Percentiles rank a stretch among this genome's conserved stretches.
phyloP scores from a whole-genome alignment of 306 rosid genomes.

The Begonia peltatifolia region DNA sequence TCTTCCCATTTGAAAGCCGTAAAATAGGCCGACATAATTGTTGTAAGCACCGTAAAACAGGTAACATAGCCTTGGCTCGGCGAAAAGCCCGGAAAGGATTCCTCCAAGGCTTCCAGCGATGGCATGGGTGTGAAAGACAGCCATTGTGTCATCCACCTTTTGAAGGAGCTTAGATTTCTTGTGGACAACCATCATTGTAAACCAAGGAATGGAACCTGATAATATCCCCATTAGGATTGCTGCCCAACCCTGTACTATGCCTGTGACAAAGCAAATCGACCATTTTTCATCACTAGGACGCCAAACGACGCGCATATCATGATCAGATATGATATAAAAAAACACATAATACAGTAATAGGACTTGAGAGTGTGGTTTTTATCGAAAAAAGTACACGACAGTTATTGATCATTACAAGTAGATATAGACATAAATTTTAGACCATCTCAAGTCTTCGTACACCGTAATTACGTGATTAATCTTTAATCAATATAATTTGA shows the following conservation, averaged over 20 bases:
- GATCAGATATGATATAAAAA: not conserved
- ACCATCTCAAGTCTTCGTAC: too few relatives aligned
- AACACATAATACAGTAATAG: too few relatives aligned
- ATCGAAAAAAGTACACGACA: too few relatives aligned
- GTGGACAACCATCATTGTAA: conserved; percentile 34
- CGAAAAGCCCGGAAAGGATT: conserved; percentile 21
- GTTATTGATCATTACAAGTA: too few relatives aligned
- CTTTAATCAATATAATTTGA: too few relatives aligned
- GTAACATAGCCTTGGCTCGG: conserved; percentile 17
- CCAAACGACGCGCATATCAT: not conserved
- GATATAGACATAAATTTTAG: too few relatives aligned
- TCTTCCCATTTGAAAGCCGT: conserved; percentile 10
- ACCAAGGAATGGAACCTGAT: conserved; percentile 35
- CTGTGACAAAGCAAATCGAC: conserved; percentile 1
- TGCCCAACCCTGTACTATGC: conserved; percentile 40
- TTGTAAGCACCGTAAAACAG: conserved; percentile 4
- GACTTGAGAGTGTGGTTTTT: too few relatives aligned
- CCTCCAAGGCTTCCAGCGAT: conserved; percentile 32
- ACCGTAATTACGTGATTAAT: too few relatives aligned
- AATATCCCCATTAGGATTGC: conserved; percentile 26
- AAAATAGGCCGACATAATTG: conserved; percentile 17
- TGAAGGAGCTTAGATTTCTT: conserved; percentile 22
- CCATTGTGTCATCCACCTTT: conserved; percentile 40
- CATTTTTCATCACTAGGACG: not conserved
- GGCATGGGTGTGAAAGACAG: conserved; percentile 35